phyloP scores from a whole-genome alignment of 768 basidiomycete species.

The Tylopilus vinaceipallidus region DNA sequence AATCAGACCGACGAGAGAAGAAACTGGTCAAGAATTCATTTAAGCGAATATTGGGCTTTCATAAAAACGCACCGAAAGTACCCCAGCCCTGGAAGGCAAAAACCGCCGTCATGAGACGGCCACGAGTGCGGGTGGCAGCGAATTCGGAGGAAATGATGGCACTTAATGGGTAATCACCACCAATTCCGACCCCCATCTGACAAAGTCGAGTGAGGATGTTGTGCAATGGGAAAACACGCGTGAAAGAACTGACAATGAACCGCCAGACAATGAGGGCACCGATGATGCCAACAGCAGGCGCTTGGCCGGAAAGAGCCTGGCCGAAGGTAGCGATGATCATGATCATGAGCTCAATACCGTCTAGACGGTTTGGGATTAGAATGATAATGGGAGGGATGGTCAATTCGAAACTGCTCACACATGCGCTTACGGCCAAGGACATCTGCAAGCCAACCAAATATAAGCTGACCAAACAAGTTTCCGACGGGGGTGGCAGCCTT shows the following conservation, averaged over 20 bases:
- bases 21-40: conserved; percentile 37
- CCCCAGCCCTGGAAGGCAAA: conserved; percentile 90
- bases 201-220: not conserved
- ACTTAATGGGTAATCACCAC: conserved; percentile 84
- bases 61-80: conserved; percentile 56
- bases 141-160: conserved; percentile 91
- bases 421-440: conserved; percentile 73
- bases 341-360: conserved; percentile 64
- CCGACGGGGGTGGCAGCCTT: conserved; percentile 79
- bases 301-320: conserved; percentile 71
- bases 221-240: not conserved
- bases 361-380: conserved; percentile 17
- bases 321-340: conserved; percentile 80
- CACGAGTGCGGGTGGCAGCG: conserved; percentile 71
- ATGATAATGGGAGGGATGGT: not conserved
- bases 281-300: conserved; percentile 66
- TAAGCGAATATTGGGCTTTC: not conserved
- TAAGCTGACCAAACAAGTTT: conserved; percentile 69
- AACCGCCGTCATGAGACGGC: conserved; percentile 86
- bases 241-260: conserved; percentile 49
- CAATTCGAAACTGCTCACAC: conserved; percentile 48
- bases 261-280: conserved; percentile 84
- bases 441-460: conserved; percentile 84
- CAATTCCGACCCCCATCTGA: conserved; percentile 79
- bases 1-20: conserved; percentile 65